A percentile compares a stretch with the other conserved stretches of the same genome.
Conservation (phyloP, 352 stramenopile genomes). For the Pythium coloratum region DNA sequence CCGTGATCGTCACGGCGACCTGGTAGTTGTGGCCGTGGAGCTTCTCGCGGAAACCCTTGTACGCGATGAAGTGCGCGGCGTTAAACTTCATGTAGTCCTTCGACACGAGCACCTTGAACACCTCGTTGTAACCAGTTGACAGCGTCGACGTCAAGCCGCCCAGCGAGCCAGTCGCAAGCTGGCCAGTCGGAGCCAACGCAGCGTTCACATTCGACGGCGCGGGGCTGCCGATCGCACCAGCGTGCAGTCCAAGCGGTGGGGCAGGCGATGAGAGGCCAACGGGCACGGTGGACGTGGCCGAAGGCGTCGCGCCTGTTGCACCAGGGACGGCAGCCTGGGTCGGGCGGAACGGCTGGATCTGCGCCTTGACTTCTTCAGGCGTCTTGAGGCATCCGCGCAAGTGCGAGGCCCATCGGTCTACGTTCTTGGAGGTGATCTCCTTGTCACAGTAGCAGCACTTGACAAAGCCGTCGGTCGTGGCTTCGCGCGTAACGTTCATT, state of each 20-base stretch:
- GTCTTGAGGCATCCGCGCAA: conserved; percentile 76
- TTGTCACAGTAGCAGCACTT: conserved; percentile 87
- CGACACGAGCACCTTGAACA: conserved; percentile 88
- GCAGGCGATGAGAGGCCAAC: conserved; percentile 18
- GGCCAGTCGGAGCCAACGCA: conserved; percentile 12
- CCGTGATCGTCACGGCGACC: conserved; percentile 90
- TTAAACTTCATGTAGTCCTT: conserved; percentile 94
- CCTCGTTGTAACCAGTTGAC: conserved; percentile 53
- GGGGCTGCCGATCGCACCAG: conserved; percentile 9
- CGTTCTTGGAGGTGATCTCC: conserved; percentile 82
- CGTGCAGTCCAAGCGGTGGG: conserved; percentile 24
- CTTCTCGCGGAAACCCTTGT: conserved; percentile 95
- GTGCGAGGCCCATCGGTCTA: conserved; percentile 83
- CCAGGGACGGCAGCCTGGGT: conserved; percentile 20
- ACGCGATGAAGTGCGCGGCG: conserved; percentile 87
- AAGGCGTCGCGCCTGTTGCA: conserved; percentile 11
- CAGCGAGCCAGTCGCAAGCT: conserved; percentile 17
- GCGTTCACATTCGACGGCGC: conserved; percentile 5
- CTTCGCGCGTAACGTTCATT: conserved; percentile 68
- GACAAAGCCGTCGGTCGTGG: conserved; percentile 50
- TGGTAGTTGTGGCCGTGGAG: conserved; percentile 98
- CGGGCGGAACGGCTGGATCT: conserved; percentile 66
- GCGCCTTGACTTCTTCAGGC: conserved; percentile 69
- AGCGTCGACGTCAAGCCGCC: conserved; percentile 29
- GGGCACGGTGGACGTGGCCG: conserved; percentile 19